phyloP scores from a whole-genome alignment of 108 stramenopile species.

The Fistulifera pelliculosa region DNA sequence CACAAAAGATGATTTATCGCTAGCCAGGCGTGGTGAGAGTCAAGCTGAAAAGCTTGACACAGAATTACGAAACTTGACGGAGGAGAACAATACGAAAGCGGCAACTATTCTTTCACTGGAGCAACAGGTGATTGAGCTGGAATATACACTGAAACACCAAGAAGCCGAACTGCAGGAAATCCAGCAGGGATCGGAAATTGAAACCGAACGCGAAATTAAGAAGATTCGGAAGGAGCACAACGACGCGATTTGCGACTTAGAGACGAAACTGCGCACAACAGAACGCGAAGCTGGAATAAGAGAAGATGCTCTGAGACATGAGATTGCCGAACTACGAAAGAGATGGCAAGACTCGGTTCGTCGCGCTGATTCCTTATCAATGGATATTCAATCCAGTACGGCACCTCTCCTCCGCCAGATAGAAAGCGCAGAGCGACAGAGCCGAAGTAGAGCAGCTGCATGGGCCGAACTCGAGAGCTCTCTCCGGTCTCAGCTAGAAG shows the following conservation, averaged over 20 bases:
- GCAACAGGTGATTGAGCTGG: slow-evolving; percentile 59
- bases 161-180: slow-evolving; percentile 42
- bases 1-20: slow-evolving; percentile 41
- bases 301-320: slow-evolving; percentile 77
- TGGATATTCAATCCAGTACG: slow-evolving; percentile 78
- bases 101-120: slow-evolving; percentile 49
- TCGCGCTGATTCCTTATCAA: slow-evolving; percentile 64
- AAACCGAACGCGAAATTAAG: slow-evolving; percentile 45
- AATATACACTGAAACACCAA: slow-evolving; percentile 39
- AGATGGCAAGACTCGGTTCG: slow-evolving; percentile 85
- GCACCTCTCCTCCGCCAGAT: slow-evolving; percentile 72
- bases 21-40: slow-evolving; percentile 58
- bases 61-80: slow-evolving; percentile 34
- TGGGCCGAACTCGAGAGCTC: slow-evolving; percentile 66
- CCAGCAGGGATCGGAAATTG: slow-evolving; percentile 38
- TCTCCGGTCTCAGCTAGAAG: slow-evolving; percentile 65
- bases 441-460: slow-evolving; percentile 50
- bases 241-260: slow-evolving; percentile 52
- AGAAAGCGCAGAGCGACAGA: slow-evolving; percentile 71
- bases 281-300: slow-evolving; percentile 69
- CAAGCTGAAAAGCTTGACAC: slow-evolving; percentile 58
- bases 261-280: slow-evolving; percentile 56
- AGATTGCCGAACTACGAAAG: slow-evolving; percentile 68
- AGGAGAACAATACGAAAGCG: slow-evolving; percentile 53
- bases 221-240: slow-evolving; percentile 56